phyloP scores from a whole-genome alignment of 495 filamentous ascomycete species.

The Penicillium turbatum region DNA sequence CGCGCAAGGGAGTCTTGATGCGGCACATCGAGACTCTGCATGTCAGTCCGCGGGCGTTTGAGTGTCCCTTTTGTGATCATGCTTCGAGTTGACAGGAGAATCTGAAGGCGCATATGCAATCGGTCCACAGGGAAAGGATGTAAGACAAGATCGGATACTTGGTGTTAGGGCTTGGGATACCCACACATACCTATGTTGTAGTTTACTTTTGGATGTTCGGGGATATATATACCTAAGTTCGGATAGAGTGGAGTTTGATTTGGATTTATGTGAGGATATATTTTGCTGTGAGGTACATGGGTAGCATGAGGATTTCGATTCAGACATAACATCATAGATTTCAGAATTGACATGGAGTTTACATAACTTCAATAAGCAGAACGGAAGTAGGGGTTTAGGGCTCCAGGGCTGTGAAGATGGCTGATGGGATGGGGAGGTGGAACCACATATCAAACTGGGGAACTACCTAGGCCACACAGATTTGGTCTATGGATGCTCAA shows the following conservation, averaged over 20 bases:
- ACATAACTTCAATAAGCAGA: too few species aligned
- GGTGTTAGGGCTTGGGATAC: neutral
- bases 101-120: neutral
- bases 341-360: neutral
- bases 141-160: neutral
- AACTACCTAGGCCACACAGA: neutral
- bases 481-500: neutral
- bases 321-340: neutral
- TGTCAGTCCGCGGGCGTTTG: neutral
- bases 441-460: slow-evolving; percentile 3
- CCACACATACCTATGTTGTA: too few species aligned
- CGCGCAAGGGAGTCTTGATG: slow-evolving; percentile 5
- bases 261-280: neutral
- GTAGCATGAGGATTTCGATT: too few species aligned
- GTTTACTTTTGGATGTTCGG: neutral
- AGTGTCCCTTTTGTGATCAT: slow-evolving; percentile 2
- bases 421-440: neutral
- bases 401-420: too few species aligned
- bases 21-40: slow-evolving; percentile 6
- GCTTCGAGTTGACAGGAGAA: slow-evolving; percentile 5
- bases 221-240: neutral
- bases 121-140: neutral
- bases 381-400: too few species aligned
- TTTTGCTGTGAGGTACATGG: neutral
- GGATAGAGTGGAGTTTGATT: slow-evolving; percentile 2